A percentile compares a stretch with the other conserved stretches of the same genome.
Conservation (phyloP, 805 yeast species). For the Metschnikowia henanensis region DNA sequence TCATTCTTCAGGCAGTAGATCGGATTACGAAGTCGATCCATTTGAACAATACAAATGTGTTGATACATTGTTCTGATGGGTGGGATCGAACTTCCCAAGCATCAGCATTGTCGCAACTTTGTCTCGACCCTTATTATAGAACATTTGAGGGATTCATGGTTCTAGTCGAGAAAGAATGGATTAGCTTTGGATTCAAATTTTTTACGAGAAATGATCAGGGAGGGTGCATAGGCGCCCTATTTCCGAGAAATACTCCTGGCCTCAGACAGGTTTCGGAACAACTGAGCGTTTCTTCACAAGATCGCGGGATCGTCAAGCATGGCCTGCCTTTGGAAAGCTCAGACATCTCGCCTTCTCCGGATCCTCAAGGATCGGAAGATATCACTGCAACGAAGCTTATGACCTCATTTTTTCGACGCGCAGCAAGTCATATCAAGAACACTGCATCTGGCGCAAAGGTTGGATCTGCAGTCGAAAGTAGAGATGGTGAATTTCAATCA, state of each 20-base stretch:
- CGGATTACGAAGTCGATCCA: constrained; percentile 80
- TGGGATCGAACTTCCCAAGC: constrained; percentile 98
- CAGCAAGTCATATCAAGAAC: constrained; percentile 42
- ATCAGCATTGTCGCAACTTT: constrained; percentile 77
- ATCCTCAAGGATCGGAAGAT: neutral
- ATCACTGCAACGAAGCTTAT: constrained; percentile 26
- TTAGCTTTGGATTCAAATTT: constrained; percentile 90
- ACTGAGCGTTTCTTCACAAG: constrained; percentile 4
- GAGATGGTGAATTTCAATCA: neutral
- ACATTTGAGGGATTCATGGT: constrained; percentile 86
- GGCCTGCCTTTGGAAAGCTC: too few relatives aligned
- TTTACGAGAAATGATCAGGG: constrained; percentile 81
- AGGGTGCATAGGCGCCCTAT: constrained; percentile 44
- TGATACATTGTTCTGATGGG: constrained; percentile 96
- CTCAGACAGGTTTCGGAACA: constrained; percentile 12
- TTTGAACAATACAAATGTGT: constrained; percentile 75
- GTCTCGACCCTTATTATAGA: constrained; percentile 87
- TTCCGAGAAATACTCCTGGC: constrained; percentile 21
- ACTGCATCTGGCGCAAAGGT: constrained; percentile 32
- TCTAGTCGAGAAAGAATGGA: constrained; percentile 92
- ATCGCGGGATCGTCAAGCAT: too few relatives aligned
- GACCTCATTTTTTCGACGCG: constrained; percentile 36
- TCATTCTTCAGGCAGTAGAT: constrained; percentile 73
- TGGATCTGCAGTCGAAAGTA: constrained; percentile 18
- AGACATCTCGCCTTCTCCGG: neutral